phyloP scores from a whole-genome alignment of 805 yeast species.

The Grigorovia transvaalensis region DNA sequence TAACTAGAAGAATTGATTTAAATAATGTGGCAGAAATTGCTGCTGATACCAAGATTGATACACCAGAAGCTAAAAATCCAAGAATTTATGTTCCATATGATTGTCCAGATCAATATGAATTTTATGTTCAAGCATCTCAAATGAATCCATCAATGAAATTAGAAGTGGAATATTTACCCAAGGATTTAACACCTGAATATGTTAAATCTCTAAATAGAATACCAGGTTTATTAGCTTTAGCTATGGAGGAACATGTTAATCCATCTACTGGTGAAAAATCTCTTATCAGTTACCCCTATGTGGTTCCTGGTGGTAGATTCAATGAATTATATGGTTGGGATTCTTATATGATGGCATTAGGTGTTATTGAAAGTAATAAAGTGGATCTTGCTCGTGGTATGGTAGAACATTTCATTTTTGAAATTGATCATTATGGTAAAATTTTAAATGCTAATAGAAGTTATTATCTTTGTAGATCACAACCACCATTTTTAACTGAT shows the following conservation, averaged over 20 bases:
- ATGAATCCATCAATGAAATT: slow-evolving; percentile 46
- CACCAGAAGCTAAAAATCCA: slow-evolving; percentile 52
- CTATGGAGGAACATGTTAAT: slow-evolving; percentile 45
- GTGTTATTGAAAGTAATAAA: slow-evolving; percentile 57
- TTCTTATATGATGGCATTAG: slow-evolving; percentile 83
- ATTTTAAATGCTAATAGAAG: slow-evolving; percentile 89
- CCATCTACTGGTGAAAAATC: slow-evolving; percentile 41
- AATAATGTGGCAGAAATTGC: slow-evolving; percentile 61
- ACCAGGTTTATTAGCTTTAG: slow-evolving; percentile 83
- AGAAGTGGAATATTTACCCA: slow-evolving; percentile 71
- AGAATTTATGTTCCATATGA: slow-evolving; percentile 68
- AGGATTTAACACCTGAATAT: slow-evolving; percentile 62
- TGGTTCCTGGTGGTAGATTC: slow-evolving; percentile 95
- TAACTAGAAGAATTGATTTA: slow-evolving; percentile 62
- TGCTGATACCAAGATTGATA: slow-evolving; percentile 61
- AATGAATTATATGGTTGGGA: slow-evolving; percentile 98
- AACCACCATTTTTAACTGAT: slow-evolving; percentile 94
- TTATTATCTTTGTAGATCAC: slow-evolving; percentile 83
- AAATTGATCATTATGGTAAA: slow-evolving; percentile 83
- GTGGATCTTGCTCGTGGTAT: slow-evolving; percentile 73
- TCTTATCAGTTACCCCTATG: slow-evolving; percentile 66
- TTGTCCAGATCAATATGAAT: slow-evolving; percentile 63
- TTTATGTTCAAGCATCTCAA: slow-evolving; percentile 44
- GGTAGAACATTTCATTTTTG: slow-evolving; percentile 87
- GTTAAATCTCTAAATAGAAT: slow-evolving; percentile 65